Evolutionary conservation across 345 rosid species (phyloP).

Genomic region (Boechera divaricarpa): DNA sequence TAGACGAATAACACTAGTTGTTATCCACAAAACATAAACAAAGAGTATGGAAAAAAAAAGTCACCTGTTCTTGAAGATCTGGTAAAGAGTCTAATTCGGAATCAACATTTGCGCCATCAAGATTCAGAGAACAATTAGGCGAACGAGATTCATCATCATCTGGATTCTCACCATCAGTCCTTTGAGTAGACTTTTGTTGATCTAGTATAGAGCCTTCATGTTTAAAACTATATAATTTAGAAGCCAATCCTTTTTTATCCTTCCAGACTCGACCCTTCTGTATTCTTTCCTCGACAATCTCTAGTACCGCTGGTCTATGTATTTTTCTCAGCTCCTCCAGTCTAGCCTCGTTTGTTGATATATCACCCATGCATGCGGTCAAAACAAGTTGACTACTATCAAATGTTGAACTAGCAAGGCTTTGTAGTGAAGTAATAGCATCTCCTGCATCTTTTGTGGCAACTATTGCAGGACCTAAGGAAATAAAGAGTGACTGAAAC

Average conservation of each 20-base stretch:
- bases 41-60: constrained; percentile 30
- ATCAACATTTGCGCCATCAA: constrained; percentile 51
- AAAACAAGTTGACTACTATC: constrained; percentile 97
- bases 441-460: constrained; percentile 93
- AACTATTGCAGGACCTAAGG: constrained; percentile 83
- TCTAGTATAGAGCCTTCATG: constrained; percentile 53
- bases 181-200: constrained; percentile 50
- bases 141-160: constrained; percentile 46
- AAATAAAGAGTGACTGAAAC: constrained; percentile 22
- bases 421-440: constrained; percentile 82
- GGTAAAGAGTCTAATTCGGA: constrained; percentile 64
- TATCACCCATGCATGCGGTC: constrained; percentile 88
- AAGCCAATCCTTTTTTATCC: constrained; percentile 83
- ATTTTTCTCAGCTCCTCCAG: constrained; percentile 73
- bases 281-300: constrained; percentile 67
- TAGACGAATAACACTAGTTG: not conserved
- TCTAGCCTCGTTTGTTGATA: constrained; percentile 73
- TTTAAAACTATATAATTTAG: constrained; percentile 87
- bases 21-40: constrained; percentile 3
- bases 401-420: constrained; percentile 92
- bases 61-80: constrained; percentile 92
- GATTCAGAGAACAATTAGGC: constrained; percentile 48
- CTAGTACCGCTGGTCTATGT: constrained; percentile 74
- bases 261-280: constrained; percentile 67
- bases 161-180: constrained; percentile 32